Percentiles rank a stretch among this genome's conserved stretches.
These are phyloP conservation scores for Septoria petroselini DNA, from an alignment of 2,329 filamentous ascomycete genomes.

Conservation along the genomic window DNA sequence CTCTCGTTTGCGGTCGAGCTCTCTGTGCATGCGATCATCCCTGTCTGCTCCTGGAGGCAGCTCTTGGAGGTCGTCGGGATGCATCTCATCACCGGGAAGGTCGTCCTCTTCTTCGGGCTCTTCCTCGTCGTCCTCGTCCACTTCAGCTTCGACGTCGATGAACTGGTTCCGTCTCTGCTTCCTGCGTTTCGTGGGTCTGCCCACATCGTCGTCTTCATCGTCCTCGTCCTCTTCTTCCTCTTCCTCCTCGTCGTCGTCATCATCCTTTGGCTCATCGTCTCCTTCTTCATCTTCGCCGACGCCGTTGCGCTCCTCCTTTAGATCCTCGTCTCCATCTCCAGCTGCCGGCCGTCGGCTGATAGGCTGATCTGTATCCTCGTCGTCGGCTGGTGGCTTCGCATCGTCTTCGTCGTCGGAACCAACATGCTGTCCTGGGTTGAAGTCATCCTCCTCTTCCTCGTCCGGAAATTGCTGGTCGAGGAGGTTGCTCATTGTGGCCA, in stretches of 20 bases:
- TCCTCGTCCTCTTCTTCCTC: constrained; percentile 45
- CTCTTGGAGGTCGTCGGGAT: constrained; percentile 84
- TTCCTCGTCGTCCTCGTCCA: constrained; percentile 88
- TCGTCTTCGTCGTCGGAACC: constrained; percentile 66
- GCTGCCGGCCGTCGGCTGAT: constrained; percentile 27
- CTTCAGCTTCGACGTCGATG: constrained; percentile 97
- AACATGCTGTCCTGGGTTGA: constrained; percentile 77
- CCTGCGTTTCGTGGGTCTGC: constrained; percentile 61
- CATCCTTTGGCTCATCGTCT: constrained; percentile 57
- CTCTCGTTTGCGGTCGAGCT: constrained; percentile 89
- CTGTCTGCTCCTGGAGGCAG: constrained; percentile 69
- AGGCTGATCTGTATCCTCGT: constrained; percentile 36
- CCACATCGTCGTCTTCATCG: constrained; percentile 32
- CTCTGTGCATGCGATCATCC: constrained; percentile 88
- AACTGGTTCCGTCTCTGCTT: constrained; percentile 76
- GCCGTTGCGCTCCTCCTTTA: constrained; percentile 44
- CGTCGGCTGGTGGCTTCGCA: constrained; percentile 36
- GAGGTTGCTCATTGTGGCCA: constrained; percentile 40
- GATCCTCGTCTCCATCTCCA: constrained; percentile 46
- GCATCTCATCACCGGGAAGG: constrained; percentile 77
- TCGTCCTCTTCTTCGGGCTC: constrained; percentile 87
- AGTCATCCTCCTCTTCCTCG: constrained; percentile 77
- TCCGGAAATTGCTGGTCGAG: constrained; percentile 53
- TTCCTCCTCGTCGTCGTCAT: constrained; percentile 59
- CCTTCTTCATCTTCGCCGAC: constrained; percentile 50